Evolutionary conservation across 176 grass and related monocot species (phyloP), one percentile per base, ranked within the genome.

Genomic region (Triticum timopheevii): DNA sequence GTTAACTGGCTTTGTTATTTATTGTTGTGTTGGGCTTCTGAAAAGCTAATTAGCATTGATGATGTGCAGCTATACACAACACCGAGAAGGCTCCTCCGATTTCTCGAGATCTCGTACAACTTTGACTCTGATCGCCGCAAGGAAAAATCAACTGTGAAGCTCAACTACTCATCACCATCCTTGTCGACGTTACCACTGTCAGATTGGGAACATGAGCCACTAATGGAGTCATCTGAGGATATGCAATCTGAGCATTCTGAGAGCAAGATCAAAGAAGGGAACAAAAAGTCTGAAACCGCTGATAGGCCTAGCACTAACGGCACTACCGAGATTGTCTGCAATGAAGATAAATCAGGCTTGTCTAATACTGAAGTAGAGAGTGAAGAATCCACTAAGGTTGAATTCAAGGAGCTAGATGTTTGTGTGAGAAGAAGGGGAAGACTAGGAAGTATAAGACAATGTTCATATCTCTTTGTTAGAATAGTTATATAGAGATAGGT

Each of bases 51-150:
- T 22, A 84, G 47, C 61, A 85, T 96, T 61, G 92, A 94, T 80
- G 80, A 94, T 52, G 88, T 96, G 28, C 91, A 92, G 75, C 49
- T 94, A 62, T 96, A 88, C 69, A 72, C 84, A 31, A 91, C 93
- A 13, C 93, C 93, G 9, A 91, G 92, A 66, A 98, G 80, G 81
- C 88, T 98, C 30, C 76, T 96, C 42, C 79, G 85, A 13, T 90
- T 70, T 11, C 93, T 95, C 74, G 92, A 98, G 87, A 86, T 39
- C 73, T 92, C 88, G 22, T 73, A 79, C 8, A 80, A 92, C 54
- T 76, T 65, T 20, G 93, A 83, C 61, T 81, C 84, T 22, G 64
- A 59, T 31, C 74, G 31, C 67, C 24, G 13, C 15, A 71, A 64
- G 36, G 77, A 68, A 23, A 83, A 82, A 59, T 84, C 58, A 10